Percentiles rank a stretch among this genome's conserved stretches.
Evolutionary conservation across 192 early-diverging fungal genomes (phyloP).

Genomic region (Rhizoclosmatium globosum): DNA sequence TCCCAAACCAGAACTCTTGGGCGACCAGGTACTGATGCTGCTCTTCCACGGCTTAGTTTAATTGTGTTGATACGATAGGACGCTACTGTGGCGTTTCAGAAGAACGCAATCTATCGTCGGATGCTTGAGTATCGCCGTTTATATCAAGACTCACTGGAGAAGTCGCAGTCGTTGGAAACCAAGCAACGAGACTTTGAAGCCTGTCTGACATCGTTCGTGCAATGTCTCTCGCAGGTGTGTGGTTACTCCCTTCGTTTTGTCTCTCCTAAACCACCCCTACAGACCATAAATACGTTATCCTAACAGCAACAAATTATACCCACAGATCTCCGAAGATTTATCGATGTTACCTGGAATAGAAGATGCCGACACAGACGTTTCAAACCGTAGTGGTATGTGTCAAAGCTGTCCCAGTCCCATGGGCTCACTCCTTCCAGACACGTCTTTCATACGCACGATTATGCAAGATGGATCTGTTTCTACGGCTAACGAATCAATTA

Average conservation of each 20-base stretch:
- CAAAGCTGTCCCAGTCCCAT: not conserved
- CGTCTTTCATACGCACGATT: constrained; percentile 12
- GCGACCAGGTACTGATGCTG: too few relatives aligned
- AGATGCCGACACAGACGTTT: not conserved
- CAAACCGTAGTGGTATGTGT: not conserved
- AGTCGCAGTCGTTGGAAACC: constrained; percentile 25
- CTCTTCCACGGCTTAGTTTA: too few relatives aligned
- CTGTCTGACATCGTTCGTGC: constrained; percentile 10
- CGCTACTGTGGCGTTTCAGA: constrained; percentile 53
- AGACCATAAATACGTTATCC: not conserved
- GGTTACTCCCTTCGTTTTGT: not conserved
- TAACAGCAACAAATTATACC: not conserved
- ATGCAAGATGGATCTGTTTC: not conserved
- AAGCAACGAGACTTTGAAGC: constrained; percentile 20
- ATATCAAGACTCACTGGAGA: constrained; percentile 17
- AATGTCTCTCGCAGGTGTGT: constrained; percentile 19
- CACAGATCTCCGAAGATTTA: constrained; percentile 18
- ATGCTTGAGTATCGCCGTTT: constrained; percentile 60
- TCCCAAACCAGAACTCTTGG: too few relatives aligned
- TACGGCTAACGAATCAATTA: constrained; percentile 1
- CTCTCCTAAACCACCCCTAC: not conserved
- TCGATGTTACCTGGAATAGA: not conserved
- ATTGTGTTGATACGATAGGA: too few relatives aligned
- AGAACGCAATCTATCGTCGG: constrained; percentile 58
- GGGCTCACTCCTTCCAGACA: constrained; percentile 10